These are phyloP conservation scores for Juncus effusus DNA, from an alignment of 176 grass and related monocot species.

Conservation along the genomic window DNA sequence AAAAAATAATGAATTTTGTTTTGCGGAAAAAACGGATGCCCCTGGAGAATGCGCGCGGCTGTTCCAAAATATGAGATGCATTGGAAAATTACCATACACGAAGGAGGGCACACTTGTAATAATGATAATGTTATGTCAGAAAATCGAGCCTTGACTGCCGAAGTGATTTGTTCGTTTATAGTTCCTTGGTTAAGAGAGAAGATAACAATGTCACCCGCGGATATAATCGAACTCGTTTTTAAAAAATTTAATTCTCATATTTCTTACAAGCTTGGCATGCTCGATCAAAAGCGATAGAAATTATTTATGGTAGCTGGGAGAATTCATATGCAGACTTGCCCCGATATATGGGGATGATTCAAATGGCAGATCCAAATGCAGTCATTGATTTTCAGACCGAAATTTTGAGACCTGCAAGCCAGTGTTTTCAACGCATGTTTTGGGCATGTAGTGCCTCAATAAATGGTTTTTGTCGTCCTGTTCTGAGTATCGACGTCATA, in stretches of 20 bases:
- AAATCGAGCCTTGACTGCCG: too few species aligned
- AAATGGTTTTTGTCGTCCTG: not conserved
- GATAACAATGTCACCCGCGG: too few species aligned
- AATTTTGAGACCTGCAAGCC: not conserved
- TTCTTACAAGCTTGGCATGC: conserved; percentile 11
- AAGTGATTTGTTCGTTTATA: too few species aligned
- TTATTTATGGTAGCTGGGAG: conserved; percentile 25
- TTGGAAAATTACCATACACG: too few species aligned
- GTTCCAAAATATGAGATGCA: too few species aligned
- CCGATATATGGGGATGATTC: conserved; percentile 4
- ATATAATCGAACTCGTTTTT: too few species aligned
- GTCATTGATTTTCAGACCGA: not conserved
- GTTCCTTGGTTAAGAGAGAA: too few species aligned
- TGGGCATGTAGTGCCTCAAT: conserved; percentile 20
- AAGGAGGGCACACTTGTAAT: too few species aligned
- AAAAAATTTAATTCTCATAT: not conserved
- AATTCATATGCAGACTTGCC: conserved; percentile 14
- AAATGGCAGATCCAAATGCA: conserved; percentile 4
- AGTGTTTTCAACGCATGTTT: conserved; percentile 9
- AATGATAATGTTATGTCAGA: too few species aligned
- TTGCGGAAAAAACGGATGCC: too few species aligned
- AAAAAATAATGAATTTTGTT: too few species aligned
- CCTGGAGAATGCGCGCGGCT: too few species aligned
- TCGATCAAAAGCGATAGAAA: not conserved
- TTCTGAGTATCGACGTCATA: conserved; percentile 4